phyloP scores from a whole-genome alignment of 176 grass and related monocot genomes.

The Dactylis glomerata region DNA sequence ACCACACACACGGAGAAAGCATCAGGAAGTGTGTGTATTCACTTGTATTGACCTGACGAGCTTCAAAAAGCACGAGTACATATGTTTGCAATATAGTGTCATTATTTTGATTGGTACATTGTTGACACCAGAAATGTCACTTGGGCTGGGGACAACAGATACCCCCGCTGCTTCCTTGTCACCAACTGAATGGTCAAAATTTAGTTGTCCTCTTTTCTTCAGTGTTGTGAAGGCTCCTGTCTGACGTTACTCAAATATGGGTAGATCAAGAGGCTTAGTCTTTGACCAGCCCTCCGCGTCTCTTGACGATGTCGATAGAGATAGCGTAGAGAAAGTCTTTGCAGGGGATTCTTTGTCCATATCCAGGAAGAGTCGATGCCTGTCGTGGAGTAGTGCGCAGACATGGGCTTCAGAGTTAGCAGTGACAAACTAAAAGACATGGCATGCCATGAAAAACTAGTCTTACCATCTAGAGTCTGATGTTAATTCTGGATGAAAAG shows the following conservation, averaged over 20 bases:
- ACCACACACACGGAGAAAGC: not conserved
- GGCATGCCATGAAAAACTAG: not conserved
- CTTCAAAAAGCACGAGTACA: not conserved
- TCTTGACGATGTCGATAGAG: slow-evolving; percentile 28
- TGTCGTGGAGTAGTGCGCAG: not conserved
- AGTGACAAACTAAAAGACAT: not conserved
- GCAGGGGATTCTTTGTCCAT: slow-evolving; percentile 61
- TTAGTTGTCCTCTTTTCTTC: not conserved
- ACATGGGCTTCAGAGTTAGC: not conserved
- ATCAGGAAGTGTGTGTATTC: not conserved
- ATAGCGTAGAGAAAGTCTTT: slow-evolving; percentile 35
- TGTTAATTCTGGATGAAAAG: slow-evolving; percentile 94
- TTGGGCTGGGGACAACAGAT: not conserved
- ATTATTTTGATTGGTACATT: slow-evolving; percentile 13
- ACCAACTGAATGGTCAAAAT: slow-evolving; percentile 17
- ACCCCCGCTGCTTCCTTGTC: not conserved
- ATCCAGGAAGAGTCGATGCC: slow-evolving; percentile 81
- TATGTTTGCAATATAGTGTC: not conserved
- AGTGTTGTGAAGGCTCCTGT: not conserved
- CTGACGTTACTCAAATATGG: slow-evolving; percentile 72
- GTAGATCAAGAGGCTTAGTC: slow-evolving; percentile 56
- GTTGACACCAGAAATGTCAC: not conserved
- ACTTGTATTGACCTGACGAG: not conserved
- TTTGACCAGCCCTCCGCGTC: not conserved
- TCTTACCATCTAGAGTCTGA: slow-evolving; percentile 88